phyloP scores from a whole-genome alignment of 768 basidiomycete genomes.

The Hypsizygus marmoreus region DNA sequence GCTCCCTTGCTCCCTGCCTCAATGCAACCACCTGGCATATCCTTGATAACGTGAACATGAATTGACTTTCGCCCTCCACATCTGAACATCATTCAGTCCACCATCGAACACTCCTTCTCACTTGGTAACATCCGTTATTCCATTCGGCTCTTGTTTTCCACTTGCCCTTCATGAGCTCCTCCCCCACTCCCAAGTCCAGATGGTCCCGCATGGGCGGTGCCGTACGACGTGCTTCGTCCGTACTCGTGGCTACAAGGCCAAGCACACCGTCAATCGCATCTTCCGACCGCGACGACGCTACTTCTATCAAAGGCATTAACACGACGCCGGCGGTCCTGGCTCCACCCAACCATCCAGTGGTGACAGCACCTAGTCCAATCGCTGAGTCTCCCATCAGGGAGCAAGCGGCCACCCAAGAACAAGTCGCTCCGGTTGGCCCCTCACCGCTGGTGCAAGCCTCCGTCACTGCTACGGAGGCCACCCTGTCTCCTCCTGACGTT shows the following conservation, averaged over 20 bases:
- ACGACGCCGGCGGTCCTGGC: constrained; percentile 18
- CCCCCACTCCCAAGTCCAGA: constrained; percentile 41
- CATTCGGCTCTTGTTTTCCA: constrained; percentile 16
- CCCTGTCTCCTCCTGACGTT: constrained; percentile 2
- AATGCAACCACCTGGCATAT: constrained; percentile 45
- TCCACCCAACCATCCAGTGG: constrained; percentile 22
- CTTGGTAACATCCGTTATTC: constrained; percentile 8
- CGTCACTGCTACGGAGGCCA: constrained; percentile 15
- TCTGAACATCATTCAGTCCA: constrained; percentile 13
- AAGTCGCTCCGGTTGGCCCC: constrained; percentile 32
- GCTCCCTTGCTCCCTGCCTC: constrained; percentile 32
- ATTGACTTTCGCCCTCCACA: constrained; percentile 18
- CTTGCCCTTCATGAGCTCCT: constrained; percentile 29
- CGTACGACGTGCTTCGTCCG: constrained; percentile 62
- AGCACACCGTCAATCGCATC: constrained; percentile 33
- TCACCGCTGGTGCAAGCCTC: constrained; percentile 44
- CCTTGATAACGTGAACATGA: constrained; percentile 36
- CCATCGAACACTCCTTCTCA: constrained; percentile 14
- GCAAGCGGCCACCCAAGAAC: constrained; percentile 39
- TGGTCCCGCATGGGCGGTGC: constrained; percentile 63
- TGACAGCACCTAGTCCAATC: constrained; percentile 57
- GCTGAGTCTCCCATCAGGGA: constrained; percentile 69
- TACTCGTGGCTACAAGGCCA: constrained; percentile 40
- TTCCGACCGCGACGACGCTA: constrained; percentile 25
- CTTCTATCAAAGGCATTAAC: constrained; percentile 26